Conservation (phyloP, 371 early-diverging fungal species). For the Umbelopsis sp. region DNA sequence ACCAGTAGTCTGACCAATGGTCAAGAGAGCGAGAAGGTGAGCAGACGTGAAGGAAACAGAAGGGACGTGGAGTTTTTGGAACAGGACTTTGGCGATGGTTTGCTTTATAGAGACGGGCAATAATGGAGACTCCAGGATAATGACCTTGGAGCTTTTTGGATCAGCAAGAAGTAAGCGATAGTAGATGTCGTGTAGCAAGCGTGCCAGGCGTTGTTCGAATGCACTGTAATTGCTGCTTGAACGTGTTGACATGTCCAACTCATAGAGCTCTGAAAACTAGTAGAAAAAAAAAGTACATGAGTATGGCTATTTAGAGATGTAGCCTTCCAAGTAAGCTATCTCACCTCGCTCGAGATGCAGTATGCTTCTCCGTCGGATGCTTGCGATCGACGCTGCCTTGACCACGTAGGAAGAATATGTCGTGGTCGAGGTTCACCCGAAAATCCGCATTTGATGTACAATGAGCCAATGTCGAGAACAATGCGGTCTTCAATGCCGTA, state of each 20-base stretch:
- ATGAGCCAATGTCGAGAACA: conserved; percentile 85
- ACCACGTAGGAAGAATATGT: conserved; percentile 64
- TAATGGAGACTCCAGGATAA: conserved; percentile 80
- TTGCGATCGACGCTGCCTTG: conserved; percentile 33
- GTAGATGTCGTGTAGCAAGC: conserved; percentile 48
- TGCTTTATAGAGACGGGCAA: conserved; percentile 77
- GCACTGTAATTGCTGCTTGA: not conserved
- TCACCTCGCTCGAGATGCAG: conserved; percentile 48
- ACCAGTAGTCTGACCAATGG: conserved; percentile 79
- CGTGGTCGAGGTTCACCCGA: conserved; percentile 87
- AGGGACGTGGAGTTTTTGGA: conserved; percentile 80
- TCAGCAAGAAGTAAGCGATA: conserved; percentile 75
- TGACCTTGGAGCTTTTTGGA: conserved; percentile 86
- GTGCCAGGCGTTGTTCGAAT: conserved; percentile 6
- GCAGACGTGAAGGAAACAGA: conserved; percentile 83
- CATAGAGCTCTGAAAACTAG: conserved; percentile 52
- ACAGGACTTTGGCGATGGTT: conserved; percentile 72
- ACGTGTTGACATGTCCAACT: conserved; percentile 41
- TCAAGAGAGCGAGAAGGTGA: conserved; percentile 76
- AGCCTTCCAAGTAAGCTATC: not conserved
- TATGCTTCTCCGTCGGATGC: conserved; percentile 48
- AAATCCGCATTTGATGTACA: conserved; percentile 86
- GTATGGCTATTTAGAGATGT: not conserved
- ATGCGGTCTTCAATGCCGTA: conserved; percentile 83
- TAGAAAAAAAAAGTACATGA: not conserved